Conservation (phyloP, 2,329 filamentous ascomycete species). For the Tolypocladium pustulatum region DNA sequence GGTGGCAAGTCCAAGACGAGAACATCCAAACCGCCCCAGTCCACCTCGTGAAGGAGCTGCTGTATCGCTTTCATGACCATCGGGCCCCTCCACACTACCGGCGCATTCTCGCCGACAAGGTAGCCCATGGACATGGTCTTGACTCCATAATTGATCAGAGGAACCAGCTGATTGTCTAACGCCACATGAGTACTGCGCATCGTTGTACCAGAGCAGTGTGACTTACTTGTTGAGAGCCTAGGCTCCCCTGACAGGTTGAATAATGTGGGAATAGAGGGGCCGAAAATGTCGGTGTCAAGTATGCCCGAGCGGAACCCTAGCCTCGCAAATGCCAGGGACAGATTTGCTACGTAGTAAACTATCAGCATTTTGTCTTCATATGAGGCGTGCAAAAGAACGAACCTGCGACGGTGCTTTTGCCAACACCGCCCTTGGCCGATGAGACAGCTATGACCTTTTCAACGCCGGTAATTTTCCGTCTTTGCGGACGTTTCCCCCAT, state of each 20-base stretch:
- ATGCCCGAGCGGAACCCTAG: slow-evolving; percentile 76
- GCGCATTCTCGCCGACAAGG: slow-evolving; percentile 66
- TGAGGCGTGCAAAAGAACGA: slow-evolving; percentile 9
- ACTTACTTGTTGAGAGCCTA: slow-evolving; percentile 59
- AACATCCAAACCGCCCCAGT: slow-evolving; percentile 83
- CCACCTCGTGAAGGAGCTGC: slow-evolving; percentile 88
- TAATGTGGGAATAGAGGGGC: slow-evolving; percentile 85
- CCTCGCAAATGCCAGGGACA: slow-evolving; percentile 77
- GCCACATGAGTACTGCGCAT: slow-evolving; percentile 2
- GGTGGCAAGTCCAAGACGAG: slow-evolving; percentile 86
- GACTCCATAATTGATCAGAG: slow-evolving; percentile 86
- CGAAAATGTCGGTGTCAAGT: slow-evolving; percentile 93
- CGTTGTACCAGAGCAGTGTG: neutral
- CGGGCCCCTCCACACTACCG: slow-evolving; percentile 87
- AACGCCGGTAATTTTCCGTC: slow-evolving; percentile 72
- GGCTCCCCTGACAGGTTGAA: slow-evolving; percentile 75
- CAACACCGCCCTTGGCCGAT: slow-evolving; percentile 95
- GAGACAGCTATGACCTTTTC: slow-evolving; percentile 92
- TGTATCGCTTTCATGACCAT: slow-evolving; percentile 98
- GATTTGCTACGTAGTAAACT: slow-evolving; percentile 48
- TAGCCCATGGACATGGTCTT: slow-evolving; percentile 99
- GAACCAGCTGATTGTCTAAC: slow-evolving; percentile 68
- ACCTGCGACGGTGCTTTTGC: slow-evolving; percentile 90
- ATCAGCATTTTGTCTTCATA: neutral
- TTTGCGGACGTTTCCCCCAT: slow-evolving; percentile 67